These are phyloP conservation scores for Calocybe indica DNA, from an alignment of 768 basidiomycete genomes.

Conservation along the genomic window DNA sequence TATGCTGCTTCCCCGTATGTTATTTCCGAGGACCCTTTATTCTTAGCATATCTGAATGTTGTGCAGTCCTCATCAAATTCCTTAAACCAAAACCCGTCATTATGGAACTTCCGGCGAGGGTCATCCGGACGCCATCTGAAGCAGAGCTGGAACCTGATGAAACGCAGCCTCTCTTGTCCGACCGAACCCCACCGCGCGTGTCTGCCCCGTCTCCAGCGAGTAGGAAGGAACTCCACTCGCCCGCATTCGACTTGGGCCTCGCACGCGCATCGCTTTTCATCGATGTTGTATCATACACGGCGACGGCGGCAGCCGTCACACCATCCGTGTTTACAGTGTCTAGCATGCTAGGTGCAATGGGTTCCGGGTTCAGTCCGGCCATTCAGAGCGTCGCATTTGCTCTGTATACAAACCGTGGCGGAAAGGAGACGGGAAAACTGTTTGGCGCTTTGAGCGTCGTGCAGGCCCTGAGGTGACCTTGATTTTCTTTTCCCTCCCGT, in stretches of 20 bases:
- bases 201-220: constrained; percentile 7
- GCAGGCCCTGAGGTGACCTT: constrained; percentile 54
- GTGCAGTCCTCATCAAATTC: constrained; percentile 46
- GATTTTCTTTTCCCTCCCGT: not conserved
- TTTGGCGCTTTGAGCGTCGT: constrained; percentile 80
- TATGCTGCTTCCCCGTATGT: constrained; percentile 55
- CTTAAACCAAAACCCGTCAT: constrained; percentile 37
- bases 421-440: constrained; percentile 62
- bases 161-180: constrained; percentile 23
- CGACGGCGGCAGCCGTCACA: constrained; percentile 40
- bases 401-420: constrained; percentile 48
- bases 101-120: constrained; percentile 8
- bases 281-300: constrained; percentile 43
- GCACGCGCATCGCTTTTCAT: constrained; percentile 53
- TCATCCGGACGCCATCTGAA: no score
- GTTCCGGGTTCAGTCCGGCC: constrained; percentile 59
- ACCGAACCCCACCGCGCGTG: constrained; percentile 8
- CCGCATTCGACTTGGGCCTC: constrained; percentile 60
- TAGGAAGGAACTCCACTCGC: constrained; percentile 30
- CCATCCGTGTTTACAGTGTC: constrained; percentile 44
- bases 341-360: constrained; percentile 46
- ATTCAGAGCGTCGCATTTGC: constrained; percentile 66
- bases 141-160: constrained; percentile 11
- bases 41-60: not conserved
- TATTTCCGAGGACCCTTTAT: not conserved